phyloP scores from a whole-genome alignment of 495 filamentous ascomycete genomes.

The Xylaria curta region DNA sequence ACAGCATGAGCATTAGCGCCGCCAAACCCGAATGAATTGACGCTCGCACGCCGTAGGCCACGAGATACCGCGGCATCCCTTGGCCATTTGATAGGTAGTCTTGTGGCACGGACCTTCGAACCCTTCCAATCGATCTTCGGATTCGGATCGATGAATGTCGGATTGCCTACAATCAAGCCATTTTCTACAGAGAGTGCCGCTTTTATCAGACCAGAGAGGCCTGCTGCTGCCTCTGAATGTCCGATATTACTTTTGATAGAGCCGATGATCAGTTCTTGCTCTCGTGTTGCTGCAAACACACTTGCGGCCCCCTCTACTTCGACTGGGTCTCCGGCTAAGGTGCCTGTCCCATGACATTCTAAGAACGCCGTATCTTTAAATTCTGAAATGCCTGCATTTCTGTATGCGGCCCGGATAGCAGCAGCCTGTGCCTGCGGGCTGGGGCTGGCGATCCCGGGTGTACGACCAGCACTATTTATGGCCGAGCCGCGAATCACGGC shows the following conservation, averaged over 20 bases:
- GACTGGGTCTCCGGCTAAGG: not conserved
- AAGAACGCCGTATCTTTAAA: not conserved
- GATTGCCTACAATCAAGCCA: constrained; percentile 43
- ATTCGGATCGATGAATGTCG: constrained; percentile 48
- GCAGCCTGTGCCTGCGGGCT: constrained; percentile 58
- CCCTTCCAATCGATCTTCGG: constrained; percentile 42
- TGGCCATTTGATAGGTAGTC: not conserved
- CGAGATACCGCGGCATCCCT: not conserved
- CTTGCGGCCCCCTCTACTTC: not conserved
- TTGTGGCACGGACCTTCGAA: constrained; percentile 8
- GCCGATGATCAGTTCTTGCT: constrained; percentile 46
- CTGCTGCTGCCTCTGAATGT: constrained; percentile 54
- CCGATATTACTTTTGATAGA: constrained; percentile 59
- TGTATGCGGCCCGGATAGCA: not conserved
- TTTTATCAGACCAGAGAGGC: constrained; percentile 57
- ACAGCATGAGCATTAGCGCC: constrained; percentile 62
- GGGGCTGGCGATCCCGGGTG: constrained; percentile 61
- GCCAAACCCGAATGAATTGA: constrained; percentile 64
- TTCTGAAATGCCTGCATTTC: not conserved
- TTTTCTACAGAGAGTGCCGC: constrained; percentile 54
- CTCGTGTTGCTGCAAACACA: not conserved
- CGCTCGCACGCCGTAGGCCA: constrained; percentile 43
- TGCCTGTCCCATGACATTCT: constrained; percentile 13
- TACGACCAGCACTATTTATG: constrained; percentile 50
- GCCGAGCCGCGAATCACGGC: constrained; percentile 55